Evolutionary conservation across 805 yeast genomes (phyloP).

Genomic region (Ogataea glucozyma): DNA sequence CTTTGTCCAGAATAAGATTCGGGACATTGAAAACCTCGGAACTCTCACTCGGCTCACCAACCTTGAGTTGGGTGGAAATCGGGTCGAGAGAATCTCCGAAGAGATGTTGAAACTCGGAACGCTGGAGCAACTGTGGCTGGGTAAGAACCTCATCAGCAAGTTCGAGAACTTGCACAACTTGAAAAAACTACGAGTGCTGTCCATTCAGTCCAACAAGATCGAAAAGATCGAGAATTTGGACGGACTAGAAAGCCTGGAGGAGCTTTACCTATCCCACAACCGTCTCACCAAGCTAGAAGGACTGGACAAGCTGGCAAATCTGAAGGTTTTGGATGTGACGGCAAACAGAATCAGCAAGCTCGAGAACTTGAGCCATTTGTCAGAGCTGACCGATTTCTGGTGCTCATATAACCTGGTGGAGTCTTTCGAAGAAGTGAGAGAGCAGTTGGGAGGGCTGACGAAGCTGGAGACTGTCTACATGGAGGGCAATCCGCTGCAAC

Average conservation of each 20-base stretch:
- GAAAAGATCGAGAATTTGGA: conserved; percentile 82
- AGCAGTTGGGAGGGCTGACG: conserved; percentile 61
- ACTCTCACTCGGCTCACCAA: conserved; percentile 57
- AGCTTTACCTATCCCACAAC: conserved; percentile 85
- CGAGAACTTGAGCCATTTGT: conserved; percentile 64
- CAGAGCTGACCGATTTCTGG: conserved; percentile 88
- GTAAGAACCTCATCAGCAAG: conserved; percentile 73
- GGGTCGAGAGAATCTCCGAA: conserved; percentile 56
- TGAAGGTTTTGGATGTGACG: conserved; percentile 79
- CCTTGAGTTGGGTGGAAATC: conserved; percentile 90
- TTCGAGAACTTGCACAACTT: conserved; percentile 64
- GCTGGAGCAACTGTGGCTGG: conserved; percentile 85
- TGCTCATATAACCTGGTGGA: conserved; percentile 75
- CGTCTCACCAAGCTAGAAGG: conserved; percentile 75
- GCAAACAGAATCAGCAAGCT: conserved; percentile 65
- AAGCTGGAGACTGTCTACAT: conserved; percentile 85
- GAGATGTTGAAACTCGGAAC: conserved; percentile 54
- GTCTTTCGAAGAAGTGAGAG: conserved; percentile 66
- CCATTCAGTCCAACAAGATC: conserved; percentile 85
- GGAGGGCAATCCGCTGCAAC: conserved; percentile 90
- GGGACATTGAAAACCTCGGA: conserved; percentile 66
- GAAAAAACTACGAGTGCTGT: conserved; percentile 65
- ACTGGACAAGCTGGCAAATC: conserved; percentile 64
- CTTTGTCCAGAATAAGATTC: conserved; percentile 86
- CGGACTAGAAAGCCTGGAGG: conserved; percentile 69